These are phyloP conservation scores for Chaetomiaceae sp. DNA, from an alignment of 2,329 filamentous ascomycete species.

Conservation along the genomic window DNA sequence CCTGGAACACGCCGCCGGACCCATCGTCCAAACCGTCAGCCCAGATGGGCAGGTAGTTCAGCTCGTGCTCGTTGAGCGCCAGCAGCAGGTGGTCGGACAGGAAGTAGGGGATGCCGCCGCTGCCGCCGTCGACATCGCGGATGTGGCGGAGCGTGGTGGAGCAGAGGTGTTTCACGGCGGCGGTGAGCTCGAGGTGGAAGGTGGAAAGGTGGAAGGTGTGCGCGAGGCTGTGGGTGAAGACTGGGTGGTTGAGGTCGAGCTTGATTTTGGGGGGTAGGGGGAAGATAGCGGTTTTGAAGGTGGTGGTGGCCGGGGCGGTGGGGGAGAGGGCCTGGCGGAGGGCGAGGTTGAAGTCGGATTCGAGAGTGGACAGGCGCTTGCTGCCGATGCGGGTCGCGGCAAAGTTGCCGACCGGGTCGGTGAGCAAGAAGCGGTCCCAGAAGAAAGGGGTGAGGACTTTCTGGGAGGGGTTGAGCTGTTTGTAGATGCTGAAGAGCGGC, in stretches of 20 bases:
- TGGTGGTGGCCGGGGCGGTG: no score
- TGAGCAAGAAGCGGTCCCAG: conserved; percentile 27
- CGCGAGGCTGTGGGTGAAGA: neutral
- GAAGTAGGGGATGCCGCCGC: conserved; percentile 30
- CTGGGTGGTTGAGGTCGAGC: neutral
- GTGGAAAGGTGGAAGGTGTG: neutral
- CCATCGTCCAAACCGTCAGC: conserved; percentile 51
- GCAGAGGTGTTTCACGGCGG: neutral
- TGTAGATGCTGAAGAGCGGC: conserved; percentile 23
- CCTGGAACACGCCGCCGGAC: conserved; percentile 44
- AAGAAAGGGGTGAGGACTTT: conserved; percentile 33
- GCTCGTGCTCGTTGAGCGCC: conserved; percentile 49
- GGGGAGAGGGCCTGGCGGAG: neutral
- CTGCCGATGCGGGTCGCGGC: neutral
- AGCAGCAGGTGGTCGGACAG: conserved; percentile 44
- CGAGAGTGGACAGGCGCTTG: neutral
- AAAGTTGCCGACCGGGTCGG: neutral
- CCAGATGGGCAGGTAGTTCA: conserved; percentile 59
- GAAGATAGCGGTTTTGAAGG: neutral
- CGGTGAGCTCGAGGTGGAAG: neutral
- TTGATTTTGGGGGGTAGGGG: neutral
- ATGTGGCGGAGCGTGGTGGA: neutral
- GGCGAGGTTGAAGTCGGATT: neutral
- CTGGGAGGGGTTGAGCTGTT: conserved; percentile 28
- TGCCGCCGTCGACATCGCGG: conserved; percentile 1